These are phyloP conservation scores for Phytopythium aichiense DNA, from an alignment of 352 stramenopile species.

Conservation along the genomic window DNA sequence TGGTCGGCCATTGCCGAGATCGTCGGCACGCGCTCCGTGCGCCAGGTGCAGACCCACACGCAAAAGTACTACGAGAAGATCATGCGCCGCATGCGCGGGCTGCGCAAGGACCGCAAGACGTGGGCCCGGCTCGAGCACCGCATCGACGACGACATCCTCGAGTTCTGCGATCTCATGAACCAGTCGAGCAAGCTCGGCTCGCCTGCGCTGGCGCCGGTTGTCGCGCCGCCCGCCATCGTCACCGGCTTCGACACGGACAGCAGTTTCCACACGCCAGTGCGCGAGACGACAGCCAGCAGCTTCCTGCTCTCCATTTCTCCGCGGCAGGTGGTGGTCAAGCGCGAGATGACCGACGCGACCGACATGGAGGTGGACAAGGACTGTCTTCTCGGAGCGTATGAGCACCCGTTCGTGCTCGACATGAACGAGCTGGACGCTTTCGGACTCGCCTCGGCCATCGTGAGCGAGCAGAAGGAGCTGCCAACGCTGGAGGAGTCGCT, in stretches of 20 bases:
- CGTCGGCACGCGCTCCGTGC: constrained; percentile 42
- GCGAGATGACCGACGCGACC: neutral
- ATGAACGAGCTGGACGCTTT: neutral
- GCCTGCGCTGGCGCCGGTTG: constrained; percentile 15
- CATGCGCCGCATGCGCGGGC: constrained; percentile 43
- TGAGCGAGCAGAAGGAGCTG: constrained; percentile 17
- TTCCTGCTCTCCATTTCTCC: neutral
- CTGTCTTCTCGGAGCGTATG: neutral
- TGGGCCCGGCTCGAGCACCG: constrained; percentile 49
- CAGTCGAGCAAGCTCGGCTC: constrained; percentile 6
- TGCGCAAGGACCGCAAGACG: constrained; percentile 56
- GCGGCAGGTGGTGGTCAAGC: neutral
- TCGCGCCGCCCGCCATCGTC: constrained; percentile 4
- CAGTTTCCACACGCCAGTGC: constrained; percentile 4
- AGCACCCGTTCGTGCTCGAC: constrained; percentile 9
- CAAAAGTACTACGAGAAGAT: constrained; percentile 79
- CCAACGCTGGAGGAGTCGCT: constrained; percentile 47
- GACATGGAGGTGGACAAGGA: constrained; percentile 4
- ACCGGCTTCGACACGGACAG: neutral
- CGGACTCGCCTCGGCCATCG: neutral
- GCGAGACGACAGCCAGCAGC: neutral
- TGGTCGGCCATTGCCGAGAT: constrained; percentile 37
- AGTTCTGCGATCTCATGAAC: constrained; percentile 43
- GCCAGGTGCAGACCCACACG: constrained; percentile 65
- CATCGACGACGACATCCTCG: constrained; percentile 47